Evolutionary conservation across 805 yeast genomes (phyloP), one percentile per base, ranked within the genome.

Genomic region (Ogataea salicorniae): DNA sequence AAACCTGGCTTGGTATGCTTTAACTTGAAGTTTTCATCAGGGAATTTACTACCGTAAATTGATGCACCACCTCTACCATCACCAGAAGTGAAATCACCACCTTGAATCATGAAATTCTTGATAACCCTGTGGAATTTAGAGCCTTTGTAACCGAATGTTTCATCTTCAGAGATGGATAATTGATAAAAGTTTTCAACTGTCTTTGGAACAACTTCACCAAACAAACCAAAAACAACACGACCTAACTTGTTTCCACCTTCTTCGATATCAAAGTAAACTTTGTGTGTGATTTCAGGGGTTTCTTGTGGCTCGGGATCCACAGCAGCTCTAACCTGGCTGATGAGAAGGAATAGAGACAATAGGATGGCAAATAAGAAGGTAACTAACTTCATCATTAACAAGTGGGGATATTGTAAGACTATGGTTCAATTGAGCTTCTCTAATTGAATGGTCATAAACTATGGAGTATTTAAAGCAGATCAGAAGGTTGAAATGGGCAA

Each of bases 171-270:
- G 41, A 81, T 73, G 43, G 89, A 73, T 66, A 90, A 76, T 60
- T 85, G 84, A 60, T 87, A 81, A 71, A 90, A 90, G 75, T 91
- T 91, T 67, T 87, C 91, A 37, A 76, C 94, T 26, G 97, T 91
- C 68, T 84, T 86, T 58, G 95, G 96, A 37, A 84, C 92, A 42
- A 80, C 87, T 22, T 81, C 79, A 41, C 97, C 97, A 64, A 83
- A 92, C 45, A 92, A 75, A 13, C 97, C 98, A 65, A 92, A 74
- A 49, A 83, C 86, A 54, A 92, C 76, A 63, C 95, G 79, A 41
- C 98, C 98, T 41, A 91, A 70, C 5, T 72, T 60, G 65, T 82
- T 71, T 8, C 59, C 56, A 50, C 89, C 97, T 64, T 88, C 91
- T 56, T 80, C 74, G 54, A 91, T 73, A 64, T 92, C 97, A 59